Conservation (phyloP, 331 rosid species). For the Rosa hybrid region DNA sequence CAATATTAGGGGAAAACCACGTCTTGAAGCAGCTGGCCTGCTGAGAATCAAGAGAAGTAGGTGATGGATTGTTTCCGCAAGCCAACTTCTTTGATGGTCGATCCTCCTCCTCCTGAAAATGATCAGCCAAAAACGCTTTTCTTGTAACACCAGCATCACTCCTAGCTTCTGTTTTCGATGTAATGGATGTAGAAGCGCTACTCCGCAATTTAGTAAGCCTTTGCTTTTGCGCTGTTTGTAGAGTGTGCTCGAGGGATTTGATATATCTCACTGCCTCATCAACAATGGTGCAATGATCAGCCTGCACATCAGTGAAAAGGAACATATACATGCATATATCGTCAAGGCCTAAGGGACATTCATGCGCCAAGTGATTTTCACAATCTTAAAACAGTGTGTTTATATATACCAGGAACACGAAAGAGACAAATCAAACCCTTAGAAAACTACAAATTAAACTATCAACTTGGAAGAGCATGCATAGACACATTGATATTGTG, state of each 20-base stretch:
- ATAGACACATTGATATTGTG: background rate
- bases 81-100: conserved; percentile 15
- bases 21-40: conserved; percentile 38
- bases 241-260: conserved; percentile 32
- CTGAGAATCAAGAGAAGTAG: background rate
- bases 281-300: conserved; percentile 53
- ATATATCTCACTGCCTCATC: conserved; percentile 65
- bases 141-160: conserved; percentile 5
- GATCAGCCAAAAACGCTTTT: conserved; percentile 37
- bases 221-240: conserved; percentile 39
- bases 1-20: conserved; percentile 47
- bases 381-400: too few species aligned
- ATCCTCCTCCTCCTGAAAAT: background rate
- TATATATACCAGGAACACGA: too few species aligned
- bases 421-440: background rate
- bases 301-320: conserved; percentile 29
- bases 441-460: background rate
- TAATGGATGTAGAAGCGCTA: background rate
- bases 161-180: conserved; percentile 4
- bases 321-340: too few species aligned
- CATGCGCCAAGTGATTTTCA: too few species aligned
- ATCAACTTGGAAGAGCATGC: background rate
- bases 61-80: background rate
- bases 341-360: too few species aligned
- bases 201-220: conserved; percentile 35